Base-by-base conservation (phyloP, 2,329 filamentous ascomycete species). In the Aspergillus quadricinctus region DNA sequence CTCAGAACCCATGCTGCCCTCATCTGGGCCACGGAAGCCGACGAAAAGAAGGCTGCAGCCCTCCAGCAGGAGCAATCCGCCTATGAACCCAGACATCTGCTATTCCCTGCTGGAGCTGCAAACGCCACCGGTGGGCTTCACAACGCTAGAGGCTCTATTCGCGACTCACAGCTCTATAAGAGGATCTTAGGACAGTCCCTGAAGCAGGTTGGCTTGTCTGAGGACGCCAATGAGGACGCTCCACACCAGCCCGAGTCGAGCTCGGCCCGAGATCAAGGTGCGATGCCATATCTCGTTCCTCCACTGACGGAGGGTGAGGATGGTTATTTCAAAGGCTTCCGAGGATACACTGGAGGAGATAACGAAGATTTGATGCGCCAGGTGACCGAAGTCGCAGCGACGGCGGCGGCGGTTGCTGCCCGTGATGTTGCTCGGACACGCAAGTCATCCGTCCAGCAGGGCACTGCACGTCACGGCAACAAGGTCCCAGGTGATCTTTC, bases 1-100 rank as follows among this genome's bases (percentile, higher is more conserved):
- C 82, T 99, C 21, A 84, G 94, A 61, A 99, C 94, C 0, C 94
- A 99, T 70, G 94, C 94, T 3, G 92, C 95, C 4, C 89, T 97
- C 48, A 99, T 99, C 63, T 99, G 94, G 94, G 94, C 92, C 66
- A 88, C 83, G 8, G 92, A 97, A 60, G 71, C 81, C 2, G 89
- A 92, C 41, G 89, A 92, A 74, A 92, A 91, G 75, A 87, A 85
- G 66, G 79, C 83, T 5, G 55, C 60, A 35, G 60, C 69, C 58
- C 55, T 63, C 50, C 59, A 62, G 23, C 56, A 61, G 21, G 73
- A 75, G 37, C 60, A 70, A 49, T 61, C 64, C 43, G 59, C 67
- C 4, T 67, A 70, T 57, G 74, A 77, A 54, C 69, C 70, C 35
- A 66, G 73, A 54, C 67, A 72, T 45, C 59, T 70, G 19, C 65